Evolutionary conservation across 108 stramenopile genomes (phyloP), one percentile per base, ranked within the genome.

Genomic region (Stephanodiscus triporus): DNA sequence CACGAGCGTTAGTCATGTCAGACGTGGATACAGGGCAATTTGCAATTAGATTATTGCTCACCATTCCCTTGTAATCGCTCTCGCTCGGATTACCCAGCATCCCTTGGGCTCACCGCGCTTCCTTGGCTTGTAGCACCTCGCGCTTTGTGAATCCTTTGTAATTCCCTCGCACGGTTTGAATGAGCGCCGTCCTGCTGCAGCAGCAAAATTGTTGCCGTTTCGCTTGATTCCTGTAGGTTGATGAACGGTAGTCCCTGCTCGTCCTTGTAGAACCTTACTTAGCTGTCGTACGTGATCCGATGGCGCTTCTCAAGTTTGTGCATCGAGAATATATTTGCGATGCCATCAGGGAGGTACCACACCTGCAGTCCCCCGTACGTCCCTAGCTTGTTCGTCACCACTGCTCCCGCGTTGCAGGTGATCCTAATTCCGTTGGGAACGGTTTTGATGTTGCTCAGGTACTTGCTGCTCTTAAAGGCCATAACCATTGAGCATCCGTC

Each of bases 121-220:
- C n/a, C 37, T 38, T 66, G 1, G 78, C 78, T n/a, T 47, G 36
- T 10, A 26, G 24, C 2, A 79, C 72, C 20, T 79, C 66, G 1
- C 45, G 16, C 65, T 66, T 73, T 1, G 78, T 73, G 72, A 50
- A 79, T 13, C 78, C 72, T 40, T 79, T 65, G 22, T 42, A 50
- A 48, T 34, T 50, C 66, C 57, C 56, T 0, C 67, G 29, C 3
- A 79, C 56, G 20, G 78, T 79, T 9, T 73, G 32, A 6, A 79
- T 66, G 0, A 64, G 37, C 24, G 36, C 7, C 4, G 7, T 36
- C 36, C 36, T 36, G 36, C 7, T 36, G 36, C 6, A 36, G 4
- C 17, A 77, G 26, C 59, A 47, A 23, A 9, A 65, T 17, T 42
- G 45, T 40, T 6, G 70, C 62, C 63, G 64, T 19, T 10, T 59